Evolutionary conservation across 768 basidiomycete genomes (phyloP), one percentile per base, ranked within the genome.

Genomic region (Daedalea quercina): DNA sequence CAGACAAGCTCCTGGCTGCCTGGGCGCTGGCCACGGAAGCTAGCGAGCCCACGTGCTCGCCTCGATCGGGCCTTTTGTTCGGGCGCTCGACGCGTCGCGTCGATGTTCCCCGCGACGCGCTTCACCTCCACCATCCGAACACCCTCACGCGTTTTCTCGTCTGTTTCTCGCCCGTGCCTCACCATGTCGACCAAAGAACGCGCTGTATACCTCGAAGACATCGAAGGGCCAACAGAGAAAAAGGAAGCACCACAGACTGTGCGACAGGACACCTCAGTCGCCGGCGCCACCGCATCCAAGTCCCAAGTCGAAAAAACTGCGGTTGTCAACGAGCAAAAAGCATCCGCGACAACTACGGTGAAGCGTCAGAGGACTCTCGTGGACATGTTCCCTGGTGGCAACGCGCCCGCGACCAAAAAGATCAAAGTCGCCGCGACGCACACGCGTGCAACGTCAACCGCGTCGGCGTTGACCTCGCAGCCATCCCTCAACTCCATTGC

Each of bases 361-460:
- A 79, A 79, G 58, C 78, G 86, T 44, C 86, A 89, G 69, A 73
- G 75, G 34, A 86, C 83, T 0, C 73, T 89, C 35, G 61, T 74
- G 57, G 85, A 86, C 62, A 84, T 87, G 84, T 74, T 87, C 48
- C 61, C 72, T 8, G 58, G 65, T 70, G 34, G 65, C 67, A 44
- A 57, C 62, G 44, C 51, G 31, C 68, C 70, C 6, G 55, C 64
- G 17, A 57, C 73, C 9, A 85, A 85, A 67, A 82, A 78, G 57
- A 53, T 63, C 42, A 83, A 78, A 62, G 57, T 74, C 13, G 60
- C 63, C 3, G 47, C 65, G 31, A 52, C 62, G 35, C 60, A 68
- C 37, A 28, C 44, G 3, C 26, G 53, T 24, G 48, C 60, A 9
- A 28, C 28, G 24, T 11, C 34, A 13, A 44, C 51, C 23, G 24